A percentile compares a stretch with the other conserved stretches of the same genome.
These are phyloP conservation scores for Aspergillus puulaauensis DNA, from an alignment of 2,329 filamentous ascomycete species.

Conservation along the genomic window DNA sequence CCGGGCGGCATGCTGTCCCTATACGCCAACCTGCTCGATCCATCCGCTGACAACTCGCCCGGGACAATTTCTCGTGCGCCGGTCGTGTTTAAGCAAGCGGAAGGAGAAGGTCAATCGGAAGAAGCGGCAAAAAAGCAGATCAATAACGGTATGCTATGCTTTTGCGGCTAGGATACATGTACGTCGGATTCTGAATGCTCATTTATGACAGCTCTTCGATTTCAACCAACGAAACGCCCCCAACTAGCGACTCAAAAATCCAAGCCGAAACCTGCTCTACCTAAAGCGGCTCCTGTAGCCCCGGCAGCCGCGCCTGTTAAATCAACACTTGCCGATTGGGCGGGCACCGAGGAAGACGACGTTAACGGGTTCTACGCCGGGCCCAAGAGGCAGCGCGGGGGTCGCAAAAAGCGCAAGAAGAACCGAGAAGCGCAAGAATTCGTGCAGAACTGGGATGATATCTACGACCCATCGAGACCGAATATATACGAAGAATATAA, in stretches of 20 bases:
- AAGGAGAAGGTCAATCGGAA: conserved; percentile 49
- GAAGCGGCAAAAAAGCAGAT: conserved; percentile 63
- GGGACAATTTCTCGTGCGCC: conserved; percentile 74
- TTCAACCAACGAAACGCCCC: conserved; percentile 81
- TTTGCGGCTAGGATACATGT: conserved; percentile 16
- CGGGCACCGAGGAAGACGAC: conserved; percentile 77
- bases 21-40: conserved; percentile 79
- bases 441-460: conserved; percentile 78
- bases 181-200: conserved; percentile 41
- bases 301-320: conserved; percentile 55
- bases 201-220: conserved; percentile 62
- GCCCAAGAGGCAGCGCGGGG: conserved; percentile 72
- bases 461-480: conserved; percentile 81
- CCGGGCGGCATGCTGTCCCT: conserved; percentile 63
- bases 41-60: conserved; percentile 44
- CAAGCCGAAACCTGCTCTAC: conserved; percentile 62
- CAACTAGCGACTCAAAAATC: conserved; percentile 62
- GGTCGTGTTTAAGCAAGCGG: conserved; percentile 65
- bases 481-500: conserved; percentile 84
- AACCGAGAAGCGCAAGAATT: conserved; percentile 61
- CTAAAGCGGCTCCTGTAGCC: conserved; percentile 44
- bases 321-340: conserved; percentile 78
- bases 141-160: conserved; percentile 57
- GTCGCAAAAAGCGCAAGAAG: conserved; percentile 76
- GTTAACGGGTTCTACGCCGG: conserved; percentile 62